A percentile compares a stretch with the other conserved stretches of the same genome.
phyloP scores from a whole-genome alignment of 2,329 filamentous ascomycete genomes.

The Epichloe scottii region DNA sequence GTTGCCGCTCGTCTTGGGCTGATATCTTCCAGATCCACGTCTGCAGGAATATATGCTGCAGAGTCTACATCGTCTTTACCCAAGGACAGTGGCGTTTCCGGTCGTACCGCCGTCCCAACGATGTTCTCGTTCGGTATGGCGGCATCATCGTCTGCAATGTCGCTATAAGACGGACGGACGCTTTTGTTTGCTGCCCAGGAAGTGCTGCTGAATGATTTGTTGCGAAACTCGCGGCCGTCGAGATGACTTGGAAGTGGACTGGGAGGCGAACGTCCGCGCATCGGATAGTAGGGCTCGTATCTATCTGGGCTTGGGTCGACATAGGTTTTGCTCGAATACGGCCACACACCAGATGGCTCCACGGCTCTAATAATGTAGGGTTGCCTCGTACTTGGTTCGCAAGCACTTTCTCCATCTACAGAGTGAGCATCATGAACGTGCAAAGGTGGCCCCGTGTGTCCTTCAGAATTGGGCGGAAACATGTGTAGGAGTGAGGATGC shows the following conservation, averaged over 20 bases:
- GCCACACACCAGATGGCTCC: conserved; percentile 31
- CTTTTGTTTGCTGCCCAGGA: conserved; percentile 26
- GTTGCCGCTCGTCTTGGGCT: conserved; percentile 3
- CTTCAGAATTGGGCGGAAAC: conserved; percentile 40
- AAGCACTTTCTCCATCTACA: conserved; percentile 26
- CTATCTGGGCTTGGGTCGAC: conserved; percentile 21
- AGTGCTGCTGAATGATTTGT: conserved; percentile 17
- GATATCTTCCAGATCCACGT: background rate
- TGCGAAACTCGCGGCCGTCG: conserved; percentile 22
- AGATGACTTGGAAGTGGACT: conserved; percentile 35
- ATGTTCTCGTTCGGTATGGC: conserved; percentile 3
- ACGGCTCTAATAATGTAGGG: conserved; percentile 25
- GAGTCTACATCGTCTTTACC: background rate
- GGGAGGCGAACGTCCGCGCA: conserved; percentile 40
- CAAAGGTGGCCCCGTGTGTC: conserved; percentile 17
- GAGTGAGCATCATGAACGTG: conserved; percentile 28
- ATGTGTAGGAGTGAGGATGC: conserved; percentile 58
- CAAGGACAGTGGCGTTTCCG: background rate
- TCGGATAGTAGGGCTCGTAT: conserved; percentile 33
- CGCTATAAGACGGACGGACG: conserved; percentile 28
- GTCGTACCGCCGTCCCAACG: background rate
- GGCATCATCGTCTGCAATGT: conserved; percentile 15
- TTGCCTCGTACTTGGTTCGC: conserved; percentile 21
- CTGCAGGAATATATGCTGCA: background rate
- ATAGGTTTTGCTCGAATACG: conserved; percentile 26